Conservation (phyloP, 768 basidiomycete genomes). For the Termitomyces sp. region DNA sequence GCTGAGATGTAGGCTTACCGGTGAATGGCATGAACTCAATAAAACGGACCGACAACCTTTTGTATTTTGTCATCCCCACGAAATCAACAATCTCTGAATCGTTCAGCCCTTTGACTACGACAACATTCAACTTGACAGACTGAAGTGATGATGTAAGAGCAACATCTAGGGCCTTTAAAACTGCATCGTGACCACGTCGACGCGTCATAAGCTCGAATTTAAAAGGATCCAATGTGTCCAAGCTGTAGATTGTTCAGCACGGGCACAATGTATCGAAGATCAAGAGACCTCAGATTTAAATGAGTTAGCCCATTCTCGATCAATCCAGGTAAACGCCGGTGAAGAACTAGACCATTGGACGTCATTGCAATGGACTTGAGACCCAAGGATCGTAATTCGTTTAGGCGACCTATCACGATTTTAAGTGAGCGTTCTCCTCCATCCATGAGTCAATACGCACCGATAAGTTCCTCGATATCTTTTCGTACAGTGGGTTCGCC, state of each 20-base stretch:
- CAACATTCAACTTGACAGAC: conserved; percentile 79
- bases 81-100: conserved; percentile 78
- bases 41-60: conserved; percentile 67
- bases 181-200: conserved; percentile 69
- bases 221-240: conserved; percentile 82
- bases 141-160: conserved; percentile 52
- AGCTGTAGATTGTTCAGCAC: conserved; percentile 29
- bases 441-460: conserved; percentile 30
- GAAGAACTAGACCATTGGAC: conserved; percentile 73
- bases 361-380: conserved; percentile 81
- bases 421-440: background rate
- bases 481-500: conserved; percentile 85
- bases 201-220: conserved; percentile 88
- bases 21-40: conserved; percentile 96
- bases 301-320: conserved; percentile 73
- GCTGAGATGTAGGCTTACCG: conserved; percentile 35
- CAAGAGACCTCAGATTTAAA: conserved; percentile 53
- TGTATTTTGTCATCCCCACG: conserved; percentile 65
- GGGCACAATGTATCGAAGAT: background rate
- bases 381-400: conserved; percentile 52
- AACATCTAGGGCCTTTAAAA: conserved; percentile 57
- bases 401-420: conserved; percentile 45
- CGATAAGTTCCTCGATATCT: conserved; percentile 63
- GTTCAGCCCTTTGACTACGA: conserved; percentile 77
- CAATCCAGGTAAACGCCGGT: conserved; percentile 64